Conservation (phyloP, 768 basidiomycete species). For the Pulveroboletus sp. region DNA sequence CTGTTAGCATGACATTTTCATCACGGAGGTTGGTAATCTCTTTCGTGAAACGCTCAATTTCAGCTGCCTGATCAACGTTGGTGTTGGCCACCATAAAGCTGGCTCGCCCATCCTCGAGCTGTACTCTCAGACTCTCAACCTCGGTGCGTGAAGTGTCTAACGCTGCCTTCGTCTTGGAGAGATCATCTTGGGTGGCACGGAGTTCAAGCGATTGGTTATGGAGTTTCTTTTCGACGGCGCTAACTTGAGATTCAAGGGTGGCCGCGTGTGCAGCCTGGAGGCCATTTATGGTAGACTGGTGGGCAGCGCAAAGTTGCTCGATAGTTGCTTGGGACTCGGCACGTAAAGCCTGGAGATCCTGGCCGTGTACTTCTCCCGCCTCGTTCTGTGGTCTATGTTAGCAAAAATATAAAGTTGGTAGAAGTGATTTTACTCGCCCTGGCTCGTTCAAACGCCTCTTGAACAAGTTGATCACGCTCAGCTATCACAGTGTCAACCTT, state of each 20-base stretch:
- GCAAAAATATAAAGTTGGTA: neutral
- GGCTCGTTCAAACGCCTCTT: conserved; percentile 71
- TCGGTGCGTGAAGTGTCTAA: conserved; percentile 51
- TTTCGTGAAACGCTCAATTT: conserved; percentile 50
- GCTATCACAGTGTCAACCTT: conserved; percentile 63
- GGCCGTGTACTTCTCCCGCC: conserved; percentile 61
- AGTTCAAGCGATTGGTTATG: conserved; percentile 62
- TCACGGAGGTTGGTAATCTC: conserved; percentile 63
- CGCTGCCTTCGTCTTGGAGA: conserved; percentile 65
- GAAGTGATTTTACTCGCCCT: conserved; percentile 46
- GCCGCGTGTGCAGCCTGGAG: conserved; percentile 62
- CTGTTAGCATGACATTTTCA: conserved; percentile 60
- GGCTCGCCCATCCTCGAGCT: conserved; percentile 60
- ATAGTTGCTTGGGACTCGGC: conserved; percentile 59
- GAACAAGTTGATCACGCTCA: conserved; percentile 56
- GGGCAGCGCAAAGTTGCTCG: conserved; percentile 62
- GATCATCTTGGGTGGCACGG: conserved; percentile 81
- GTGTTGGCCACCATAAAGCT: conserved; percentile 38
- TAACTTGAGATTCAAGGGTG: conserved; percentile 52
- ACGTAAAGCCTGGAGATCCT: conserved; percentile 70
- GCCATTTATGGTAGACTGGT: conserved; percentile 54
- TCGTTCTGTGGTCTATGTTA: conserved; percentile 47
- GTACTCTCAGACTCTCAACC: conserved; percentile 49
- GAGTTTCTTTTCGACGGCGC: conserved; percentile 58
- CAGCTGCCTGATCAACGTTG: conserved; percentile 47